A percentile compares a stretch with the other conserved stretches of the same genome.
Conservation (phyloP, 257 asterid genomes). For the Scutellaria minor region DNA sequence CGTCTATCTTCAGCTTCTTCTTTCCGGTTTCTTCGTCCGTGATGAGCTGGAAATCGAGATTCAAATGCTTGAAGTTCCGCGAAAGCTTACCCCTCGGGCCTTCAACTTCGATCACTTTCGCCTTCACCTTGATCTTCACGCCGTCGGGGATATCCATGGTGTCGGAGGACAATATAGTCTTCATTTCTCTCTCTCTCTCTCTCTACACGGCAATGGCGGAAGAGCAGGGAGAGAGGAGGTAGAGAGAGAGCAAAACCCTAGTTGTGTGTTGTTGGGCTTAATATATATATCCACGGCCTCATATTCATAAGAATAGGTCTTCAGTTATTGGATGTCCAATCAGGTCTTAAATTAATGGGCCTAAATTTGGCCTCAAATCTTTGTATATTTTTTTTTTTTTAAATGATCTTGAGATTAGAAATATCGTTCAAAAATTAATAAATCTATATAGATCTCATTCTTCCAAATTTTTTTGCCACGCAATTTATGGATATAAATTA, state of each 20-base stretch:
- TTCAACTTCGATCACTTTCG: constrained; percentile 72
- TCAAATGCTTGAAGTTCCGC: constrained; percentile 71
- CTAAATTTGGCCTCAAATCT: neutral
- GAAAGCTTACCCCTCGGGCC: constrained; percentile 83
- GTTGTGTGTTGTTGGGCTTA: neutral
- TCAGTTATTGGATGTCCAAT: no score
- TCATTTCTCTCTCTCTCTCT: constrained; percentile 43
- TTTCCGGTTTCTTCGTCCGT: constrained; percentile 68
- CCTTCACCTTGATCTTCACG: constrained; percentile 68
- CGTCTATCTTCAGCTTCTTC: constrained; percentile 78
- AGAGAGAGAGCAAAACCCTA: constrained; percentile 11
- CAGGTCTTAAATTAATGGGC: neutral
- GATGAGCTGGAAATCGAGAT: constrained; percentile 76
- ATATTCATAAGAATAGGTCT: neutral
- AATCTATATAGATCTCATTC: no score
- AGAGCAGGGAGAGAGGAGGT: neutral
- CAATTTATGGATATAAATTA: no score
- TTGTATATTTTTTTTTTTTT: no score
- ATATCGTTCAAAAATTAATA: no score
- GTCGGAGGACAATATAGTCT: constrained; percentile 72
- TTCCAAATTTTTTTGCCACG: no score
- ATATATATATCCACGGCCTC: no score
- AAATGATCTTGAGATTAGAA: no score
- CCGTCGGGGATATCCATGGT: constrained; percentile 85
- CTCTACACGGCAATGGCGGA: neutral